Percentiles rank a stretch among this genome's conserved stretches.
Conservation (phyloP, 805 yeast species). For the Wickerhamomyces subpelliculosus region DNA sequence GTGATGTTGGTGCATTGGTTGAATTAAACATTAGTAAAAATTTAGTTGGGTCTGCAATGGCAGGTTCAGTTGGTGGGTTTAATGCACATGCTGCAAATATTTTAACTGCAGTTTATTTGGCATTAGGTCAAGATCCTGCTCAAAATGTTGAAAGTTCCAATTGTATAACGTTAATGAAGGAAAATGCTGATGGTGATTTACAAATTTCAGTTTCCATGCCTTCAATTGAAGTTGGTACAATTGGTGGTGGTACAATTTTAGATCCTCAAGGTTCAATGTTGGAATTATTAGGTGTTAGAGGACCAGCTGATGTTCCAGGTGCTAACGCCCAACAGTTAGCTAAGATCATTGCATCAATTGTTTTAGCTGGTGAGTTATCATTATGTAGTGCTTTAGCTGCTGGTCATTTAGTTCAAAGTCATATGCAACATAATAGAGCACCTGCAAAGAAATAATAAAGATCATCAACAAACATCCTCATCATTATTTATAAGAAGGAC, state of each 20-base stretch:
- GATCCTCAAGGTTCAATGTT: constrained; percentile 97
- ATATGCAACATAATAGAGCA: constrained; percentile 90
- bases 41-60: constrained; percentile 95
- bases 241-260: constrained; percentile 97
- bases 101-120: constrained; percentile 89
- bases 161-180: constrained; percentile 94
- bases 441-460: constrained; percentile 18
- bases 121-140: constrained; percentile 99
- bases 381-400: constrained; percentile 95
- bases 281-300: constrained; percentile 88
- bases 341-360: constrained; percentile 86
- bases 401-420: constrained; percentile 96
- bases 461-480: no score
- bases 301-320: constrained; percentile 93
- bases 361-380: constrained; percentile 92
- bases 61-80: constrained; percentile 96
- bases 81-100: constrained; percentile 98
- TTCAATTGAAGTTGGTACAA: constrained; percentile 96
- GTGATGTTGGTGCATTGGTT: constrained; percentile 87
- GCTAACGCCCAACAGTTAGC: constrained; percentile 93
- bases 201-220: constrained; percentile 98
- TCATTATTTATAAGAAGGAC: neutral
- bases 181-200: constrained; percentile 67
- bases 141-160: constrained; percentile 97
- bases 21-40: constrained; percentile 86